phyloP scores from a whole-genome alignment of 345 rosid species.

The Gynandropsis gynandra region DNA sequence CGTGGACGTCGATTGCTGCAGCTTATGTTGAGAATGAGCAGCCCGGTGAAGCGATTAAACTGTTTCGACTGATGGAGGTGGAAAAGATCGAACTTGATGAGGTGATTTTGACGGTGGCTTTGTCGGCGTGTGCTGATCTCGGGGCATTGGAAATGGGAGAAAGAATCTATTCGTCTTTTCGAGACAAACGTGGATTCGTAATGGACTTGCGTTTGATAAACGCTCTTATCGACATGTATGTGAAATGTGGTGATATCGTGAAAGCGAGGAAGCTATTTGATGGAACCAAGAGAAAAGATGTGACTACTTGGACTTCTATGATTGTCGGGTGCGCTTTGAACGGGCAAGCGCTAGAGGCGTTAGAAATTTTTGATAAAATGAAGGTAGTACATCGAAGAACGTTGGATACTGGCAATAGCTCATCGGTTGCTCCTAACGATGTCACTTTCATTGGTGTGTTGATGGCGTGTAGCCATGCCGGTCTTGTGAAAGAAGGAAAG shows the following conservation, averaged over 20 bases:
- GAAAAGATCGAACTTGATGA: conserved; percentile 28
- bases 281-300: conserved; percentile 27
- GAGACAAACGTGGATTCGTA: conserved; percentile 12
- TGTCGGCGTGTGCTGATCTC: conserved; percentile 39
- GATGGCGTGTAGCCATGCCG: conserved; percentile 41
- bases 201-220: conserved; percentile 26
- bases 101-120: conserved; percentile 29
- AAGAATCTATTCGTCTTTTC: conserved; percentile 19
- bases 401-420: neutral
- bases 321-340: conserved; percentile 34
- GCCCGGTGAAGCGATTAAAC: conserved; percentile 20
- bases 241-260: conserved; percentile 33
- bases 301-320: conserved; percentile 36
- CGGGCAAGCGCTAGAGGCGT: conserved; percentile 31
- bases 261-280: conserved; percentile 31
- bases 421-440: conserved; percentile 26
- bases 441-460: conserved; percentile 40
- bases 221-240: conserved; percentile 35
- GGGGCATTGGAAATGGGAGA: conserved; percentile 36
- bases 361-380: conserved; percentile 30
- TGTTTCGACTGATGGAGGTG: conserved; percentile 28
- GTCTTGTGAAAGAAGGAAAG: conserved; percentile 34
- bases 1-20: conserved; percentile 33
- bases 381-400: conserved; percentile 5
- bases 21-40: conserved; percentile 27